Base-by-base conservation (phyloP, 169 alveolate species). In the Plasmodium cynomolgi region DNA sequence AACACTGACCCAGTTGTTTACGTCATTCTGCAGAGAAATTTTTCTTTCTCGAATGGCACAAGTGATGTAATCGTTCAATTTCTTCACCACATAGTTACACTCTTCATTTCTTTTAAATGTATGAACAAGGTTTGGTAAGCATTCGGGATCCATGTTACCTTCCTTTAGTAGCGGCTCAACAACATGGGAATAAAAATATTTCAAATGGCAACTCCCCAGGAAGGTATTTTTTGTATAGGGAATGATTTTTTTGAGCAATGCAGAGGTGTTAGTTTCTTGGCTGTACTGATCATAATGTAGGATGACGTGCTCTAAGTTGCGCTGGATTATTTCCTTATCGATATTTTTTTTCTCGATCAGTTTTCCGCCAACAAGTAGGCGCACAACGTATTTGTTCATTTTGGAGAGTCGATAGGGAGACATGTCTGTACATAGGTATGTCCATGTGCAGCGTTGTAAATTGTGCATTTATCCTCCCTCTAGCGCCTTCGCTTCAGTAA, bases 21-120 rank as follows among this genome's bases (percentile, higher is more conserved):
- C 17, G 26, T 86, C 85, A 33, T 86, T 77, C 23, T 86, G 84
- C 11, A 39, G 33, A 15, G 31, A 11, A 1, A 72, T 11, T 33
- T 84, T 84, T 44, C 58, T 54, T 29, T 37, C 23, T 29, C 33
- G 3, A 37, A 84, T 26, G 23, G 44, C 39, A 9, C 31, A 7
- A 20, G 68, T 6, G 26, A 86, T 86, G 20, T 54, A 44, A 20
- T 86, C 81, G 33, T 58, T 71, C 15, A 86, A 20, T 77, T 86
- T 71, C 50, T 77, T 77, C 81, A 86, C 31, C 37, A 86, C 37
- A 39, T 54, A 23, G 44, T 86, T 34, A 56, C 56, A 75, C 7
- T 77, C 47, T 74, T 86, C 85, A 54, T 33, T 23, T 79, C 68
- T 86, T 37, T 86, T 86, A 86, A 50, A 86, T 26, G 93, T 86